Base-by-base conservation (phyloP, 352 stramenopile genomes). In the Phytophthora sp. region DNA sequence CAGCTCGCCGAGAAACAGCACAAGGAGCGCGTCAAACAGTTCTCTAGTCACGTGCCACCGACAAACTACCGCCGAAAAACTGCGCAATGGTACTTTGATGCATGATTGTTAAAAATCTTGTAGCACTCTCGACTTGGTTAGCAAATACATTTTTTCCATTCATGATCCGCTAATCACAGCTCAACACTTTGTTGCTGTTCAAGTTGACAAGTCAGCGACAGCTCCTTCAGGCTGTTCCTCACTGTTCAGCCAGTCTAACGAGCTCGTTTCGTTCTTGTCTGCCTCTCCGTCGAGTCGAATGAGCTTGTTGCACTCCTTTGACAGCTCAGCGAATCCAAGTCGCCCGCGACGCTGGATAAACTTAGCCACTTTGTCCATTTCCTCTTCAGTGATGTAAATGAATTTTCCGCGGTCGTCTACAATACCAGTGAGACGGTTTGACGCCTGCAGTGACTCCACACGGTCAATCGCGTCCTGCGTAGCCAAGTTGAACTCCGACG, bases 31-130 rank as follows among this genome's bases (percentile, higher is more conserved):
- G 69, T 91, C 9, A 69, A 68, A 10, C 65, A 91, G 54, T 88
- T 94, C 42, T 64, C 85, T 5, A 74, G 17, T 8, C 59, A 78
- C 26, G 35, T 69, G 21, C 81, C 79, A 3, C 51, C 71, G 9
- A 81, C 75, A n/a, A 90, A 89, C 50, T 84, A 80, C 54, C 75
- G 77, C 27, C 76, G 85, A 34, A 92, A 94, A 79, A 87, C 70
- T 9, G 78, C 85, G 31, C 76, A 92, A 70, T 92, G 83, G 85
- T 92, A 92, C 73, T 94, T 91, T 45, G 83, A 92, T 54, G 82
- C 82, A 49, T 91, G 66, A 72, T 18, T 46, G 26, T n/a, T 13
- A 39, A 3, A 24, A 24, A 27, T 10, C 15, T 32, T 20, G 45
- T 58, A 46, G 56, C 66, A 55, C 31, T 18, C 21, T 46, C 43